phyloP scores from a whole-genome alignment of 257 asterid species.

The Mitragyna speciosa region DNA sequence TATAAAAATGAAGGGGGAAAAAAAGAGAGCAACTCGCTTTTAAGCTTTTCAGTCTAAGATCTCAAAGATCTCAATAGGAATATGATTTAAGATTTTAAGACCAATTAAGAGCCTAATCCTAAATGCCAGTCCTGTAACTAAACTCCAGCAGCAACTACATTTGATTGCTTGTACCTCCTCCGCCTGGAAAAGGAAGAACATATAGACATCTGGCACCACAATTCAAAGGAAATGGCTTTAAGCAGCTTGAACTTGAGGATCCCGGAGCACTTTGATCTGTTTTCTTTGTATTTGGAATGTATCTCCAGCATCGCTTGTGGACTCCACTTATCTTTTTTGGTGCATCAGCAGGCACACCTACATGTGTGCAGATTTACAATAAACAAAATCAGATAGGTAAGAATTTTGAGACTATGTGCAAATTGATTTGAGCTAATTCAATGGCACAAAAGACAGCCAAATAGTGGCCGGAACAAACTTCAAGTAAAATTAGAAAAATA shows the following conservation, averaged over 20 bases:
- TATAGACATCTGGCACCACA: not conserved
- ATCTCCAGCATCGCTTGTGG: conserved; percentile 94
- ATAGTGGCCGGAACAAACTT: not conserved
- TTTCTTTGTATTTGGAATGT: conserved; percentile 46
- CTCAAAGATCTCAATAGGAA: not conserved
- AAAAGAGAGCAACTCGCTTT: not conserved
- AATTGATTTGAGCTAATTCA: not conserved
- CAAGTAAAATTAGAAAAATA: not conserved
- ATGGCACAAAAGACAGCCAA: not conserved
- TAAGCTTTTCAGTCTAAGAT: not conserved
- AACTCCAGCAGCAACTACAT: not conserved
- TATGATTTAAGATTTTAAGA: not conserved
- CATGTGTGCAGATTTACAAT: conserved; percentile 13
- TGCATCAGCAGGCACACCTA: conserved; percentile 79
- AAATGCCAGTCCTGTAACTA: not conserved
- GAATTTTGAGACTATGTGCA: not conserved
- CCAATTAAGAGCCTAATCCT: not conserved
- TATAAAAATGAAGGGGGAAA: no score
- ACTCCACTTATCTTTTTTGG: conserved; percentile 97
- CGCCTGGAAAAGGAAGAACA: not conserved
- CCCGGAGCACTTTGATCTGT: conserved; percentile 30
- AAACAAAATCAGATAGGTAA: not conserved
- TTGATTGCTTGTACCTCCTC: not conserved
- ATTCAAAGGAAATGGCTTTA: conserved; percentile 27
- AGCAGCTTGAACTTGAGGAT: conserved; percentile 46